Conservation (phyloP, 164 flowering plant genomes). For the Platanus orientalis region DNA sequence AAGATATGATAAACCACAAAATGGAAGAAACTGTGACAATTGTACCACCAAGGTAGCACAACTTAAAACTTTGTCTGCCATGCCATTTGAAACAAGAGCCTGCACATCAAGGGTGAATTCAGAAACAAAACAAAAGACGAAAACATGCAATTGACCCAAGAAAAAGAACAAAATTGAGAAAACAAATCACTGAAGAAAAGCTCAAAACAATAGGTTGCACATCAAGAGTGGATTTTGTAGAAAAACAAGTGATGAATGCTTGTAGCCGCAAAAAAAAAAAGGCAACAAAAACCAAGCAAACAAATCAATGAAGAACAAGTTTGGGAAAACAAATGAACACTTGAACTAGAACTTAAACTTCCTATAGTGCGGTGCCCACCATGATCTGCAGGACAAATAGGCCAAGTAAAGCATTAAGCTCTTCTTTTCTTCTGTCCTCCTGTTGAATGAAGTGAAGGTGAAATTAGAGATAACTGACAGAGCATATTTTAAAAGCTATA, state of each 20-base stretch:
- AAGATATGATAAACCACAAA: conserved; percentile 64
- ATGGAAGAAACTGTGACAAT: conserved; percentile 46
- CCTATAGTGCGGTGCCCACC: conserved; percentile 36
- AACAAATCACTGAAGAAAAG: background rate
- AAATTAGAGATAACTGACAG: conserved; percentile 10
- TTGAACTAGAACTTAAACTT: conserved; percentile 2
- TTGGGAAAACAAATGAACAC: background rate
- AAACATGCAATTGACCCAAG: too few species aligned
- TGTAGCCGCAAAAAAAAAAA: background rate
- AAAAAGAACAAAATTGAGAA: too few species aligned
- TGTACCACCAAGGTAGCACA: conserved; percentile 33
- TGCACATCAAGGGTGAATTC: conserved; percentile 25
- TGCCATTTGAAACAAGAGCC: conserved; percentile 53
- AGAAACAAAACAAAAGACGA: background rate
- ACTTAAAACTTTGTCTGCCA: conserved; percentile 23
- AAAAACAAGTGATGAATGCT: background rate
- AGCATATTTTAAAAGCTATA: background rate
- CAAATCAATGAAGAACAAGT: background rate
- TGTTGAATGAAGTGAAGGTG: conserved; percentile 24
- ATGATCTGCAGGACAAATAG: conserved; percentile 61
- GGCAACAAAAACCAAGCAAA: background rate
- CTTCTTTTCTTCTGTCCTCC: conserved; percentile 47
- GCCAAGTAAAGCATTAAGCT: conserved; percentile 67
- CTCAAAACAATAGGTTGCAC: background rate
- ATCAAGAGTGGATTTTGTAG: background rate